Percentiles rank a stretch among this genome's conserved stretches.
phyloP scores from a whole-genome alignment of 1,139 yeast genomes.

The Geotrichum klebahnii region DNA sequence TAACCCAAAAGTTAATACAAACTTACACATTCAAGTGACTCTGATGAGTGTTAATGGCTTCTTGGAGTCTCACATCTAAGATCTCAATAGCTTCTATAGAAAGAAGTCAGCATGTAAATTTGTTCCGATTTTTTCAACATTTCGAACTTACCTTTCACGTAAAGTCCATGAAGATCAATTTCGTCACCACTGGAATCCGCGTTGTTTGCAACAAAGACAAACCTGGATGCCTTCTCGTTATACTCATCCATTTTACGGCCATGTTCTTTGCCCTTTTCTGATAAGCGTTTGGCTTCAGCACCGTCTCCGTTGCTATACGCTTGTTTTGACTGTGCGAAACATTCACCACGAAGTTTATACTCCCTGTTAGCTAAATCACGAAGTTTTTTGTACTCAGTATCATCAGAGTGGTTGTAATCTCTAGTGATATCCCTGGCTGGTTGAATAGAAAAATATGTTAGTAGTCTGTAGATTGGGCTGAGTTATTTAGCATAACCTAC shows the following conservation, averaged over 20 bases:
- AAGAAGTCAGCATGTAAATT: background rate
- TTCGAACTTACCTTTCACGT: conserved; percentile 48
- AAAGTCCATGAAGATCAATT: conserved; percentile 89
- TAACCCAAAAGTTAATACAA: background rate
- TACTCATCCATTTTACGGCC: conserved; percentile 59
- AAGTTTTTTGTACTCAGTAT: conserved; percentile 52
- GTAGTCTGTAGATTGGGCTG: no score
- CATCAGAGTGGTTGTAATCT: conserved; percentile 43
- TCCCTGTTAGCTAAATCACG: conserved; percentile 69
- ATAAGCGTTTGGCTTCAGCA: conserved; percentile 64
- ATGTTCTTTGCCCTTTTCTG: conserved; percentile 63
- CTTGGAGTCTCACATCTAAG: conserved; percentile 67
- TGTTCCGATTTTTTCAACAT: background rate
- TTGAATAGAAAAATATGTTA: conserved; percentile 50
- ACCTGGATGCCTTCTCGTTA: conserved; percentile 75
- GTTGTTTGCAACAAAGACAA: conserved; percentile 83
- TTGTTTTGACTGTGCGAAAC: conserved; percentile 64
- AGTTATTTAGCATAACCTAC: no score
- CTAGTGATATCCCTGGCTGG: conserved; percentile 35
- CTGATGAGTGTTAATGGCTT: conserved; percentile 60
- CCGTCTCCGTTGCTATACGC: conserved; percentile 77
- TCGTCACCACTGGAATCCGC: conserved; percentile 79
- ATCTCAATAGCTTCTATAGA: conserved; percentile 70
- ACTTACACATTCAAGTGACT: conserved; percentile 41
- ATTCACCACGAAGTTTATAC: conserved; percentile 52